Evolutionary conservation across 768 basidiomycete species (phyloP).

Genomic region (Coprinopsis marcescibilis): DNA sequence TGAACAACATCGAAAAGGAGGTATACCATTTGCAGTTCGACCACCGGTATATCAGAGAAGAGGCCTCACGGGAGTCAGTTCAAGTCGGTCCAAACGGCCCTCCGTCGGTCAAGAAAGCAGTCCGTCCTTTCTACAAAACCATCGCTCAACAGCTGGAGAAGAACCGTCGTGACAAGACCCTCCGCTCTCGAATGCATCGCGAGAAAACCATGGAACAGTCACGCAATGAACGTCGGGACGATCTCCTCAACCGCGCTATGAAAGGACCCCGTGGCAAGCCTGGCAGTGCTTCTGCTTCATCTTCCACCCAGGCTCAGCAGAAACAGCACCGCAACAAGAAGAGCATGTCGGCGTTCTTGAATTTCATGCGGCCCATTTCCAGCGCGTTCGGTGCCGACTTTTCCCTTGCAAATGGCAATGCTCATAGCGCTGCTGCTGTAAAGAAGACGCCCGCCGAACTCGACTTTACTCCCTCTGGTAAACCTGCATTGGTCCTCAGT

Average conservation of each 20-base stretch:
- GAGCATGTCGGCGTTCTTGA: conserved; percentile 81
- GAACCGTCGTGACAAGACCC: conserved; percentile 66
- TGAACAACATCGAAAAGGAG: conserved; percentile 73
- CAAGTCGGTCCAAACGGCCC: conserved; percentile 37
- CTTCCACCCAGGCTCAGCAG: conserved; percentile 22
- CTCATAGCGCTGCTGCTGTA: conserved; percentile 20
- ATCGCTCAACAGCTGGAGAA: conserved; percentile 73
- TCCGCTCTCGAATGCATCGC: conserved; percentile 63
- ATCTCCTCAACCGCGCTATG: conserved; percentile 73
- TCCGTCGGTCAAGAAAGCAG: conserved; percentile 45
- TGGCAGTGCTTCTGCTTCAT: not conserved
- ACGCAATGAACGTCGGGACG: conserved; percentile 67
- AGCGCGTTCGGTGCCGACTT: conserved; percentile 74
- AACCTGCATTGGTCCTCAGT: conserved; percentile 71
- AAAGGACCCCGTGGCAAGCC: conserved; percentile 32
- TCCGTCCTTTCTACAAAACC: conserved; percentile 62
- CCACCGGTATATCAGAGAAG: conserved; percentile 67
- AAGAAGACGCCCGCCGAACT: conserved; percentile 68
- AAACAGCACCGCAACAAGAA: conserved; percentile 85
- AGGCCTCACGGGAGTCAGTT: conserved; percentile 59
- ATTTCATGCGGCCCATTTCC: conserved; percentile 85
- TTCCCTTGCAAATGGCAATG: conserved; percentile 27
- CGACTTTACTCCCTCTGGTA: conserved; percentile 66
- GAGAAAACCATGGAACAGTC: conserved; percentile 75
- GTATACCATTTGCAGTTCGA: conserved; percentile 59